Conservation (phyloP, 2,329 filamentous ascomycete species). For the Raffaelea arxii region DNA sequence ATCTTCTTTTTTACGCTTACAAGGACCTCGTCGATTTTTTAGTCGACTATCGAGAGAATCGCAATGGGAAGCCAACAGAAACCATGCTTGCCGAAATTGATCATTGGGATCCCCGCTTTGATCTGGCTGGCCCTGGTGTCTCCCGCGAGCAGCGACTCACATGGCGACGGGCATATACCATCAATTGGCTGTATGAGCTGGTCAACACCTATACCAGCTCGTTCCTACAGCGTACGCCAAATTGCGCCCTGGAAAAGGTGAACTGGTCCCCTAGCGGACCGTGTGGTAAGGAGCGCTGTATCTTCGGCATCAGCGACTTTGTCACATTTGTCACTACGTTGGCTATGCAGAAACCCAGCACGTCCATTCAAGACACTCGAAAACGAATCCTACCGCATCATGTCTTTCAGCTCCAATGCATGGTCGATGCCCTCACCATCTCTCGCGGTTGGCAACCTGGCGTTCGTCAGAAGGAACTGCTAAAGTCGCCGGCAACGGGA, state of each 20-base stretch:
- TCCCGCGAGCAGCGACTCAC: neutral
- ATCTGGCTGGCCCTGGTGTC: too few species aligned
- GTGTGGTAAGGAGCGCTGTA: neutral
- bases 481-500: neutral
- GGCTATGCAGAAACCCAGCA: neutral
- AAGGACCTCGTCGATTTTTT: neutral
- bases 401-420: neutral
- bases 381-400: neutral
- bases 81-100: neutral
- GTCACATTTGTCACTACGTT: neutral
- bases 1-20: neutral
- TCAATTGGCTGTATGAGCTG: neutral
- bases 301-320: neutral
- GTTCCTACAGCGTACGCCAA: too few species aligned
- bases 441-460: neutral
- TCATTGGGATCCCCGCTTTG: neutral
- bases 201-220: neutral
- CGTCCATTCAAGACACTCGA: neutral
- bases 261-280: neutral
- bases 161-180: neutral
- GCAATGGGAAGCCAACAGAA: neutral
- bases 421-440: neutral
- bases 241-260: neutral
- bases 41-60: neutral
- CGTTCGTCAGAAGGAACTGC: neutral